Conservation (phyloP, 805 yeast species). For the Trichomonascus vanleenenianus region DNA sequence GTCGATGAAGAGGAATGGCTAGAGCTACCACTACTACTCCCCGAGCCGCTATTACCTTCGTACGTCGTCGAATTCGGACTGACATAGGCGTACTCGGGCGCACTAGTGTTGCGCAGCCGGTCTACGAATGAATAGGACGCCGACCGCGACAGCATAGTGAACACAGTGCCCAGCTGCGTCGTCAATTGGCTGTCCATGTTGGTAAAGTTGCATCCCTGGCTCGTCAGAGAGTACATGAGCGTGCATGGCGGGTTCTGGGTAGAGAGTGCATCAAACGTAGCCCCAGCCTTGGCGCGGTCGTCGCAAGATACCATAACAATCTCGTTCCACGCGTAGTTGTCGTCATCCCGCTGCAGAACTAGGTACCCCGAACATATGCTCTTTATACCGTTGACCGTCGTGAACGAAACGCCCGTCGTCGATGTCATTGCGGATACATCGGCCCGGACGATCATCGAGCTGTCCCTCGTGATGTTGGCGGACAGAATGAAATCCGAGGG, state of each 20-base stretch:
- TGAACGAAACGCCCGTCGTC: conserved; percentile 8
- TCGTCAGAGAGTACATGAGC: conserved; percentile 16
- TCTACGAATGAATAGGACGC: conserved; percentile 13
- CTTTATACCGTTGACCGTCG: conserved; percentile 6
- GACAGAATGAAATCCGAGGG: conserved; percentile 10
- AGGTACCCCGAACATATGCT: conserved; percentile 17
- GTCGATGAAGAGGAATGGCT: conserved; percentile 11
- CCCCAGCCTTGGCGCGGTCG: conserved; percentile 12
- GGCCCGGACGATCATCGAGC: conserved; percentile 9
- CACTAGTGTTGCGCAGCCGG: conserved; percentile 8
- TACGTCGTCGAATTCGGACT: conserved; percentile 2
- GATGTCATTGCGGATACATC: conserved; percentile 17
- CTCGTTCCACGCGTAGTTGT: conserved; percentile 7
- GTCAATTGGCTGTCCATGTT: conserved; percentile 3
- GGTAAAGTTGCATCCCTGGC: conserved; percentile 19
- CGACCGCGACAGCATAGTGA: conserved; percentile 14
- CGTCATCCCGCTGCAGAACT: conserved; percentile 3
- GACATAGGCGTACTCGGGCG: conserved; percentile 7
- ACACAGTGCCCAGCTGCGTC: conserved; percentile 20
- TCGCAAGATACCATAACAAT: conserved; percentile 21
- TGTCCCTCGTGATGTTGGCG: conserved; percentile 4
- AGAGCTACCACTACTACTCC: not conserved
- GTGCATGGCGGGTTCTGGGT: conserved; percentile 17
- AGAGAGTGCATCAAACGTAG: conserved; percentile 11
- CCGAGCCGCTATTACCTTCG: conserved; percentile 1